Evolutionary conservation across 2,329 filamentous ascomycete genomes (phyloP).

Genomic region (Fusarium nematophilum): DNA sequence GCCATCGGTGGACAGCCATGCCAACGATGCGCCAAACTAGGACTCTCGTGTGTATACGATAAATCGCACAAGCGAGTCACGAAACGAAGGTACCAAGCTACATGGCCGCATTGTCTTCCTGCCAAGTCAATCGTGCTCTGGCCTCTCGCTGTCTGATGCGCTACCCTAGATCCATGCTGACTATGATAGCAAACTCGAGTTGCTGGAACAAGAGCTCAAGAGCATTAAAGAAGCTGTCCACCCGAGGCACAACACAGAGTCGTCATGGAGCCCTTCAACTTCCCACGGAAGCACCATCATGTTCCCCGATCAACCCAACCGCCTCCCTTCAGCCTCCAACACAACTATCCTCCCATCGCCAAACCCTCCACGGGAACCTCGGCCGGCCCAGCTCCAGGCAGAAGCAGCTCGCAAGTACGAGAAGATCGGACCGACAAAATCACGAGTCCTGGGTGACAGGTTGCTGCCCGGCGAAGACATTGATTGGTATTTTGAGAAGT

Average conservation of each 20-base stretch:
- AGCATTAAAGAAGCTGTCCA: constrained; percentile 65
- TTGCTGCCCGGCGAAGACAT: constrained; percentile 65
- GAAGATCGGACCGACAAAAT: constrained; percentile 47
- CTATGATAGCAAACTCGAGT: constrained; percentile 62
- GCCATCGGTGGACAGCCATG: constrained; percentile 54
- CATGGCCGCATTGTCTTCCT: neutral
- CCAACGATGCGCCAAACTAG: constrained; percentile 58
- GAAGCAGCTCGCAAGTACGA: constrained; percentile 14
- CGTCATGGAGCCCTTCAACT: constrained; percentile 45
- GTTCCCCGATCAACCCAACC: constrained; percentile 34
- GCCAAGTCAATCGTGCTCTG: neutral
- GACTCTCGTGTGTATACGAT: constrained; percentile 58
- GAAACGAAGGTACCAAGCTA: constrained; percentile 52
- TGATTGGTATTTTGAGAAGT: constrained; percentile 67
- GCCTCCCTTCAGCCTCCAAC: constrained; percentile 17
- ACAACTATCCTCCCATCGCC: constrained; percentile 14
- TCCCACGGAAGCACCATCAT: constrained; percentile 41
- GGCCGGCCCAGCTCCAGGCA: constrained; percentile 9
- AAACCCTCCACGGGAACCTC: constrained; percentile 13
- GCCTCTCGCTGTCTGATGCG: too few relatives aligned
- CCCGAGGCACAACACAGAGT: constrained; percentile 33
- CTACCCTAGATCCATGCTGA: constrained; percentile 21
- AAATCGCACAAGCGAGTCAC: constrained; percentile 60
- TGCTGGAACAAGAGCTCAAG: constrained; percentile 65
- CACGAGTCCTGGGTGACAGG: constrained; percentile 59